A percentile compares a stretch with the other conserved stretches of the same genome.
Conservation (phyloP, 306 rosid species). For the Mucuna pruriens region DNA sequence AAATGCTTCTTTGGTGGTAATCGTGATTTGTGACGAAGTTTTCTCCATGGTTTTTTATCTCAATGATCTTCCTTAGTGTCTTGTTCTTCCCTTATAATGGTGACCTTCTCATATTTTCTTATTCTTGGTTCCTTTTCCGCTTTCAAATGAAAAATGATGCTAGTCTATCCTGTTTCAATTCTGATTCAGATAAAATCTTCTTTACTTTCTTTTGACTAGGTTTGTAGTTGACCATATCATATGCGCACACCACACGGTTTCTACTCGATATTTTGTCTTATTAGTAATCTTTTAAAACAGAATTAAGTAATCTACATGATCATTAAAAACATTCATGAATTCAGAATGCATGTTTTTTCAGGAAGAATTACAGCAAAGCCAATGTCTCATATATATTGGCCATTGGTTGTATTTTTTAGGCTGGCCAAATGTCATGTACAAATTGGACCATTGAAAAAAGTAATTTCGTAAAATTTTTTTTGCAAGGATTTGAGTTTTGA, state of each 20-base stretch:
- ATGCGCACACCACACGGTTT: not conserved
- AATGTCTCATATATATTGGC: not conserved
- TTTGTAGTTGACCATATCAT: not conserved
- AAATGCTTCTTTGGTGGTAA: not conserved
- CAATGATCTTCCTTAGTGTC: not conserved
- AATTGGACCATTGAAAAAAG: not conserved
- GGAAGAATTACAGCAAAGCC: not conserved
- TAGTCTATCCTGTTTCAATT: not conserved
- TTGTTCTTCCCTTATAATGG: not conserved
- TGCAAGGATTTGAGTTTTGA: constrained; percentile 9
- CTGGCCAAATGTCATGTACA: not conserved
- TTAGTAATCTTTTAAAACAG: not conserved
- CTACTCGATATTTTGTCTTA: not conserved
- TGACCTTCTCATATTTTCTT: not conserved
- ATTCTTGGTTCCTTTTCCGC: not conserved
- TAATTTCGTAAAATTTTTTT: not conserved
- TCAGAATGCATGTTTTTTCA: not conserved
- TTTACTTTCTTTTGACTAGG: not conserved
- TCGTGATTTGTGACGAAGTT: not conserved
- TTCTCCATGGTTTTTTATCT: not conserved
- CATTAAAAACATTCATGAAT: not conserved
- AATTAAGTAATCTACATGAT: too few species aligned
- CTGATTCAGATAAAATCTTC: constrained; percentile 1
- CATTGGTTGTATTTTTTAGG: not conserved
- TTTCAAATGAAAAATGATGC: not conserved